These are phyloP conservation scores for Diatrype stigma DNA, from an alignment of 2,329 filamentous ascomycete species.

Conservation along the genomic window DNA sequence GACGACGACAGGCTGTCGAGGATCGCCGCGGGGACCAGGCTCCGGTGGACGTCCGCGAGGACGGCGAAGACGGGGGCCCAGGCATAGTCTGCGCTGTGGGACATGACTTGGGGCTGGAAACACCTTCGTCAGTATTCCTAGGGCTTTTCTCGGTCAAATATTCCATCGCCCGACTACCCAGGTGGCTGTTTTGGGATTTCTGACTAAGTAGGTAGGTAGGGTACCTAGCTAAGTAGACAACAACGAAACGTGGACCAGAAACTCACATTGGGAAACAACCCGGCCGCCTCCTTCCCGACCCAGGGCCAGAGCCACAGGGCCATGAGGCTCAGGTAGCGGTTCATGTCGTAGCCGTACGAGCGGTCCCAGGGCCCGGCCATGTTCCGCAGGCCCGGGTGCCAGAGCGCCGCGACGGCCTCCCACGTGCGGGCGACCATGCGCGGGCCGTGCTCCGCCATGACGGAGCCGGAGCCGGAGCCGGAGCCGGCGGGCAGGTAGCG, in stretches of 20 bases:
- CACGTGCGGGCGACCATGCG: slow-evolving; percentile 51
- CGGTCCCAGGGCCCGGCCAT: slow-evolving; percentile 63
- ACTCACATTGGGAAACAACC: slow-evolving; percentile 29
- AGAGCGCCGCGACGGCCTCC: slow-evolving; percentile 47
- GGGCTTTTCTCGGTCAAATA: too few species aligned
- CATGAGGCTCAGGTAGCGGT: slow-evolving; percentile 55
- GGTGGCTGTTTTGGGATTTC: too few species aligned
- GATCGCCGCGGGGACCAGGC: slow-evolving; percentile 39
- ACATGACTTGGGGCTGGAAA: slow-evolving; percentile 51
- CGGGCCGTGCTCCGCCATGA: slow-evolving; percentile 48
- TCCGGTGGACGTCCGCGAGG: slow-evolving; percentile 45
- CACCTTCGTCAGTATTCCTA: too few species aligned
- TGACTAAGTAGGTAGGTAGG: too few species aligned
- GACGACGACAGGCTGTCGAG: slow-evolving; percentile 37
- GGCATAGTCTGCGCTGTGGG: slow-evolving; percentile 56
- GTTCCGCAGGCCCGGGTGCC: slow-evolving; percentile 56
- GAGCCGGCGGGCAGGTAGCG: slow-evolving; percentile 58
- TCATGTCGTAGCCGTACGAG: slow-evolving; percentile 61
- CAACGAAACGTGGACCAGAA: too few species aligned
- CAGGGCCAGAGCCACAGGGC: slow-evolving; percentile 56
- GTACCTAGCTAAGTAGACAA: too few species aligned
- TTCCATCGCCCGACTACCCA: too few species aligned
- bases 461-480: slow-evolving; percentile 43
- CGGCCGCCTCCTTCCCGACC: slow-evolving; percentile 43
- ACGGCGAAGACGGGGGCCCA: slow-evolving; percentile 54